These are phyloP conservation scores for Lactarius akahatsu DNA, from an alignment of 768 basidiomycete genomes.

Conservation along the genomic window DNA sequence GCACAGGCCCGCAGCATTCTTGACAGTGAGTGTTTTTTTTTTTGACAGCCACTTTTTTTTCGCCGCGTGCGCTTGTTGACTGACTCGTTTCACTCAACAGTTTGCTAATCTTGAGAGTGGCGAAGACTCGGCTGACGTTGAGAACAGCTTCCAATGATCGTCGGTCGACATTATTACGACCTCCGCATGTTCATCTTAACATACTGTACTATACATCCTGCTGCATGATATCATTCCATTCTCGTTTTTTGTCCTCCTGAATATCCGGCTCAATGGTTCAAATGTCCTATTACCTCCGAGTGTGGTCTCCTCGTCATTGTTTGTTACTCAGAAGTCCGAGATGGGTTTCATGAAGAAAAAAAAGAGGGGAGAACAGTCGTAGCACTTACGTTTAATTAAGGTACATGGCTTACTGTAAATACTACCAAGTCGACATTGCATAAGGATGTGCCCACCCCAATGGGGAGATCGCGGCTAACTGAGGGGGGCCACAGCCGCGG, in stretches of 20 bases:
- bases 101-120: constrained; percentile 89
- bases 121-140: constrained; percentile 93
- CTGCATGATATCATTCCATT: constrained; percentile 10
- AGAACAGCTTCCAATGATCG: constrained; percentile 82
- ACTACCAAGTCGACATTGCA: not conserved
- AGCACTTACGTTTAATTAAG: constrained; percentile 3
- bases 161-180: constrained; percentile 31
- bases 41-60: not conserved
- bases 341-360: not conserved
- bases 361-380: not conserved
- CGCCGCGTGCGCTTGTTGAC: constrained; percentile 16
- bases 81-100: constrained; percentile 39
- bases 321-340: not conserved
- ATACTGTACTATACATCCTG: constrained; percentile 24
- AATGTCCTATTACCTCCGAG: not conserved
- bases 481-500: not conserved
- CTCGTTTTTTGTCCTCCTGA: not conserved
- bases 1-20: constrained; percentile 91
- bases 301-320: not conserved
- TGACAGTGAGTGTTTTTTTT: constrained; percentile 63
- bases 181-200: constrained; percentile 4
- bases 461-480: not conserved
- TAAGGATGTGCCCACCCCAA: not conserved
- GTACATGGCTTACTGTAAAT: constrained; percentile 1
- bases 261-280: not conserved